These are phyloP conservation scores for Nicotiana attenuata DNA, from an alignment of 257 asterid genomes.

Conservation along the genomic window DNA sequence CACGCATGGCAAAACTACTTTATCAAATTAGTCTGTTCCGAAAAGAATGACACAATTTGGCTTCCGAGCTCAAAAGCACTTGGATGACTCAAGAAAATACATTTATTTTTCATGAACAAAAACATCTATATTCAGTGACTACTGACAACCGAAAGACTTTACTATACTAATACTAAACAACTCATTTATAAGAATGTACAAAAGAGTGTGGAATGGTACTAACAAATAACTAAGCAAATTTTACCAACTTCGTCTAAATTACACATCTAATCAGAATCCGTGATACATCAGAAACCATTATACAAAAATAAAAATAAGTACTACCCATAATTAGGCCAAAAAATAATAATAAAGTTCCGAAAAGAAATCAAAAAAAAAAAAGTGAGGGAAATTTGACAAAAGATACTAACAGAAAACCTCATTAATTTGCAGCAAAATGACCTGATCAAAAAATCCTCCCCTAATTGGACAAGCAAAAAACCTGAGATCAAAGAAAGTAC, in stretches of 20 bases:
- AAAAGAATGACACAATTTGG: neutral
- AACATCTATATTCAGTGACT: too few relatives aligned
- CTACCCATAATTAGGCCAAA: too few relatives aligned
- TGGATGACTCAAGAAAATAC: too few relatives aligned
- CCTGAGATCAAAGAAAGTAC: constrained; percentile 3
- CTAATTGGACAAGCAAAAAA: too few relatives aligned
- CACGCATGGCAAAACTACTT: neutral
- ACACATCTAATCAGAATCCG: neutral
- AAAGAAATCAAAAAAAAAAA: neutral
- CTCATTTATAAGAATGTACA: neutral
- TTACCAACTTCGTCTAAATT: neutral
- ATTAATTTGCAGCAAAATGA: neutral
- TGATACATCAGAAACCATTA: neutral
- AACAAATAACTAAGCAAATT: neutral
- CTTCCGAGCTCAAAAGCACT: too few relatives aligned
- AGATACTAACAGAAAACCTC: neutral
- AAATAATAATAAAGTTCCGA: too few relatives aligned
- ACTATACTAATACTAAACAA: neutral
- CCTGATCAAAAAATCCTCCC: neutral
- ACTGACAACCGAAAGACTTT: too few relatives aligned
- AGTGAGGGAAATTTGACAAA: neutral
- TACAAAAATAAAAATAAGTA: neutral
- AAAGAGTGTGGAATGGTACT: neutral
- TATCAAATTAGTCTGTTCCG: neutral
- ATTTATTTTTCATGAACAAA: too few relatives aligned